Base-by-base conservation (phyloP, 73 alveolate species). In the Paramecium tetraurelia region DNA sequence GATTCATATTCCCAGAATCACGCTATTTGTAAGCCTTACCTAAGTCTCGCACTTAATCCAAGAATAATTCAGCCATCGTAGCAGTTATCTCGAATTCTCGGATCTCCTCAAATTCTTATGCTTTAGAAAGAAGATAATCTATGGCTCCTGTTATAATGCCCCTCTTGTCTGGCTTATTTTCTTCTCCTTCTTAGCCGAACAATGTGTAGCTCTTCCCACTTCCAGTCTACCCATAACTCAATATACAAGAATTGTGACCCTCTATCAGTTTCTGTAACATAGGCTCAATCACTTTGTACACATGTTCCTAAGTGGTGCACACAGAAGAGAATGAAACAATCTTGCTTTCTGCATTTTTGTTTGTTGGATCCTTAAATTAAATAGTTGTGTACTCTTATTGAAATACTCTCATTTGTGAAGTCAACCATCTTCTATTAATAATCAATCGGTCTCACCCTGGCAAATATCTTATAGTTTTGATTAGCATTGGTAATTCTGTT, bases 201-300 rank as follows among this genome's bases (percentile, higher is more conserved):
- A 89, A 40, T 35, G 94, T 69, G 68, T 44, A 89, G 27, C 94
- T 89, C 75, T 89, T 89, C 38, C 94, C 94, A 70, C 94, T 89
- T 29, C 94, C 94, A 21, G 94, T 89, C 18, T 89, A 72, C 7
- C 94, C 94, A 89, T 89, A 89, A 46, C 94, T 89, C n/a, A 89
- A 53, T 21, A 89, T 50, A 18, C 92, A 89, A 24, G 92, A 70
- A 69, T 89, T 89, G 31, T 89, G 94, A 20, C 94, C 94, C 22
- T 89, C 94, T n/a, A 89, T 89, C 40, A 89, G 38, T 83, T 89
- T 44, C 24, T 69, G 33, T 21, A 43, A 14, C 71, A 44, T 71
- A 2, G 86, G 75, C 6, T 63, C 77, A 4, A 18, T 43, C 2
- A 70, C 24, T 71, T 46, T 70, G 31, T 40, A 69, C 1, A 35